Conservation (phyloP, 495 filamentous ascomycete species). For the Lentithecium fluviatile region DNA sequence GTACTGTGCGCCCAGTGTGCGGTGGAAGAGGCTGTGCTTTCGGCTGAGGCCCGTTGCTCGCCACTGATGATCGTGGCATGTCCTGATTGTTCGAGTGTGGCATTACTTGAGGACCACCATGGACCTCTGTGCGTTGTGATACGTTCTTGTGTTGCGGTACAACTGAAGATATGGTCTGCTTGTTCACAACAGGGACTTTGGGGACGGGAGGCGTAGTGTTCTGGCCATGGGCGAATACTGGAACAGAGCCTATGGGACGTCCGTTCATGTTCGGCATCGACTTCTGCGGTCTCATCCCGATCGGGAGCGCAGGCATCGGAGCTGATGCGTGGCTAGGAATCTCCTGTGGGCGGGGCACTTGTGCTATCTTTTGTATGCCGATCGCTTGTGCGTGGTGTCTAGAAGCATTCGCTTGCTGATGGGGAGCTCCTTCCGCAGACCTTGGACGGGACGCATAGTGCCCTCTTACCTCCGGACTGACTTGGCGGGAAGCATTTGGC, state of each 20-base stretch:
- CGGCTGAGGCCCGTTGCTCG: too few relatives aligned
- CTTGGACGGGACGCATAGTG: background rate
- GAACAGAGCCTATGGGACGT: background rate
- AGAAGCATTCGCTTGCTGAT: background rate
- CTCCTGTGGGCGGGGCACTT: background rate
- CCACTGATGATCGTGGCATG: too few relatives aligned
- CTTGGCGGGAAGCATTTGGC: background rate
- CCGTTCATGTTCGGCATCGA: slow-evolving; percentile 9
- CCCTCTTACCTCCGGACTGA: background rate
- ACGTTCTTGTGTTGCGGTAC: background rate
- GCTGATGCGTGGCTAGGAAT: background rate
- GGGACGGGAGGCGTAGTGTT: background rate
- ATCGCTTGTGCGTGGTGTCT: background rate
- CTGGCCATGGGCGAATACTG: background rate
- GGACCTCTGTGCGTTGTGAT: background rate
- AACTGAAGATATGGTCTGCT: background rate
- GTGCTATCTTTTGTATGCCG: background rate
- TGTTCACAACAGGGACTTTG: background rate
- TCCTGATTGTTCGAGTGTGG: too few relatives aligned
- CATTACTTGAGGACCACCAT: too few relatives aligned
- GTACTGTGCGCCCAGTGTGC: background rate
- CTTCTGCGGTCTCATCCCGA: background rate
- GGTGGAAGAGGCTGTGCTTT: too few relatives aligned
- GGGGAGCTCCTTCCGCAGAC: background rate
- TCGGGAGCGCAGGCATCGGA: background rate